Conservation (phyloP, 192 early-diverging fungal species). For the Gonapodya sp. region DNA sequence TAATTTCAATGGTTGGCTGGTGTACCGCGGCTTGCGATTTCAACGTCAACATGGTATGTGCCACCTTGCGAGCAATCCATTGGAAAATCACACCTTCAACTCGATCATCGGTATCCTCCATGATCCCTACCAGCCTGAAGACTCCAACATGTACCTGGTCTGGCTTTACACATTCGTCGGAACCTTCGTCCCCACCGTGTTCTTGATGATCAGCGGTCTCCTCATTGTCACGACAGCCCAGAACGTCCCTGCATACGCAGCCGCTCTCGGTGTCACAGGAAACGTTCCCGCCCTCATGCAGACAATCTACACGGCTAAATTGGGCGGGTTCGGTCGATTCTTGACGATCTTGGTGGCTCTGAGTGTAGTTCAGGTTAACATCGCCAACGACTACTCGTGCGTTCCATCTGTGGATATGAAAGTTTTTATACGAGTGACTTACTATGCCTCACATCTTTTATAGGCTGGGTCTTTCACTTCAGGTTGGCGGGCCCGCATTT, state of each 20-base stretch:
- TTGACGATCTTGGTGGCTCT: constrained; percentile 23
- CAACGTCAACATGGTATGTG: constrained; percentile 1
- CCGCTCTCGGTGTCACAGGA: background rate
- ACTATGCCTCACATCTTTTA: too few relatives aligned
- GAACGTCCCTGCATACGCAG: background rate
- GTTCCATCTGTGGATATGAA: too few relatives aligned
- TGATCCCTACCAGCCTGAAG: background rate
- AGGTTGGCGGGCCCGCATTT: constrained; percentile 15
- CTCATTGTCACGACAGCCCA: background rate
- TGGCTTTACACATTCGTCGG: constrained; percentile 1
- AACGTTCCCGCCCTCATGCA: background rate
- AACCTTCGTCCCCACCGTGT: constrained; percentile 2
- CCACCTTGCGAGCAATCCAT: background rate
- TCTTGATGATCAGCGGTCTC: background rate
- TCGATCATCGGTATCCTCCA: background rate
- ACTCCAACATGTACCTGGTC: background rate
- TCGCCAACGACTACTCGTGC: constrained; percentile 27
- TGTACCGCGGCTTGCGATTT: background rate
- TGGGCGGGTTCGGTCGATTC: constrained; percentile 23
- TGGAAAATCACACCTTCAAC: background rate
- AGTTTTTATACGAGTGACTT: too few relatives aligned
- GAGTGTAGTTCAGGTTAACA: constrained; percentile 21
- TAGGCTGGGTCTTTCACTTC: constrained; percentile 22
- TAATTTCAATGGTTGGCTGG: background rate
- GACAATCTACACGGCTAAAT: background rate